Conservation (phyloP, 768 basidiomycete genomes). For the Phanerochaete carnosa region DNA sequence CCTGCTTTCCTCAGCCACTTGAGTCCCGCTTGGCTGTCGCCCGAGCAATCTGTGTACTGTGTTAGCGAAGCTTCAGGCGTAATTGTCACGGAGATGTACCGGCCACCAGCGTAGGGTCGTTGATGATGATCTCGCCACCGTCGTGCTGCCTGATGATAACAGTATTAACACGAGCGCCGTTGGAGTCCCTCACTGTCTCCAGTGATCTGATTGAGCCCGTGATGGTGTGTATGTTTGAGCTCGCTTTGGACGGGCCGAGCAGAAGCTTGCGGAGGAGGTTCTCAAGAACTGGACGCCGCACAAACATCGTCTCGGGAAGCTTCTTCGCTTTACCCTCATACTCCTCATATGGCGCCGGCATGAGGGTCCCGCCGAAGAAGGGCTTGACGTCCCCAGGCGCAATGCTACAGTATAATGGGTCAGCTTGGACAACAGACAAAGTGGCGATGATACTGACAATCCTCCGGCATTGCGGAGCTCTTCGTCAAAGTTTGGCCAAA, state of each 20-base stretch:
- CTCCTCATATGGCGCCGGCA: conserved; percentile 12
- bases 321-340: conserved; percentile 3
- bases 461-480: conserved; percentile 8
- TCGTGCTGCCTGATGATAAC: neutral
- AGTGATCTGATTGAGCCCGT: conserved; percentile 5
- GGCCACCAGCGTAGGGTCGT: conserved; percentile 11
- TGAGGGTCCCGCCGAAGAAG: conserved; percentile 11
- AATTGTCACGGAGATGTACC: conserved; percentile 2
- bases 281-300: conserved; percentile 9
- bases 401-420: conserved; percentile 1
- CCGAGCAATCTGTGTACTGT: conserved; percentile 8
- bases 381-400: conserved; percentile 14
- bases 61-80: neutral
- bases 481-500: conserved; percentile 12
- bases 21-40: conserved; percentile 14
- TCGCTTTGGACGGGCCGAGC: neutral
- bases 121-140: conserved; percentile 9
- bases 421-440: neutral
- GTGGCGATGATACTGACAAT: neutral
- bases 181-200: neutral
- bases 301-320: conserved; percentile 13
- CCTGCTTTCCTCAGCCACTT: conserved; percentile 14
- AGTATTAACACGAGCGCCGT: neutral
- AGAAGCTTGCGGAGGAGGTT: conserved; percentile 12
- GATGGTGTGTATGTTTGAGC: conserved; percentile 10